Percentiles rank a stretch among this genome's conserved stretches.
phyloP scores from a whole-genome alignment of 2,329 filamentous ascomycete genomes.

The Graphiopsis chlorocephala region DNA sequence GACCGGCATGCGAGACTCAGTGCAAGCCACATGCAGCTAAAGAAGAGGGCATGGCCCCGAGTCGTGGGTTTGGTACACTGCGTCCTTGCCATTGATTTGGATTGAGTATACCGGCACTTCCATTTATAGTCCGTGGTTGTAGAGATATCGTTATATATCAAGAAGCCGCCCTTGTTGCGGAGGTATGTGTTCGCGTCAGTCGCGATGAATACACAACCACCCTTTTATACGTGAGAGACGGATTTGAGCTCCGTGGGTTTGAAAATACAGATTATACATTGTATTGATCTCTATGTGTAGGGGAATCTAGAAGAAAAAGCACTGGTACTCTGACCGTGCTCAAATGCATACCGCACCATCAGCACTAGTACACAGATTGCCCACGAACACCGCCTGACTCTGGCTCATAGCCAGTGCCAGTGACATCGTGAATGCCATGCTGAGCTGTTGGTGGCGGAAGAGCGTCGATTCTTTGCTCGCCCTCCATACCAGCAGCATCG shows the following conservation, averaged over 20 bases:
- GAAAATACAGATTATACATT: not conserved
- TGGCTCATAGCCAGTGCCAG: conserved; percentile 27
- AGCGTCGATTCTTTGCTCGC: conserved; percentile 24
- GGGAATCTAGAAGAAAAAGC: not conserved
- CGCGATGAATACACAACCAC: not conserved
- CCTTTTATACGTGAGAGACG: not conserved
- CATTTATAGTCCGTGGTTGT: too few species aligned
- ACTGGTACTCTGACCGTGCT: not conserved
- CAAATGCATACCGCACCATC: not conserved
- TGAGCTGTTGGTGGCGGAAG: conserved; percentile 25
- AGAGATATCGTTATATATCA: too few species aligned
- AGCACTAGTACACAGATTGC: conserved; percentile 4
- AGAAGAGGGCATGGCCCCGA: not conserved
- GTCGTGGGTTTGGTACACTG: not conserved
- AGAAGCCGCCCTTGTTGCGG: too few species aligned
- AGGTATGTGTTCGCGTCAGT: too few species aligned
- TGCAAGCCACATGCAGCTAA: not conserved
- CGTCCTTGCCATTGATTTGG: not conserved
- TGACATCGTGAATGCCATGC: conserved; percentile 31
- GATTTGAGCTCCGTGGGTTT: not conserved
- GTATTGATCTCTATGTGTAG: not conserved
- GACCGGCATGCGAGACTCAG: not conserved
- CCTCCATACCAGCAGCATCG: conserved; percentile 31
- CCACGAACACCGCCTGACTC: conserved; percentile 26
- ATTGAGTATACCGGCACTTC: not conserved